Base-by-base conservation (phyloP, 2,329 filamentous ascomycete genomes). In the Colletotrichum spinosum region DNA sequence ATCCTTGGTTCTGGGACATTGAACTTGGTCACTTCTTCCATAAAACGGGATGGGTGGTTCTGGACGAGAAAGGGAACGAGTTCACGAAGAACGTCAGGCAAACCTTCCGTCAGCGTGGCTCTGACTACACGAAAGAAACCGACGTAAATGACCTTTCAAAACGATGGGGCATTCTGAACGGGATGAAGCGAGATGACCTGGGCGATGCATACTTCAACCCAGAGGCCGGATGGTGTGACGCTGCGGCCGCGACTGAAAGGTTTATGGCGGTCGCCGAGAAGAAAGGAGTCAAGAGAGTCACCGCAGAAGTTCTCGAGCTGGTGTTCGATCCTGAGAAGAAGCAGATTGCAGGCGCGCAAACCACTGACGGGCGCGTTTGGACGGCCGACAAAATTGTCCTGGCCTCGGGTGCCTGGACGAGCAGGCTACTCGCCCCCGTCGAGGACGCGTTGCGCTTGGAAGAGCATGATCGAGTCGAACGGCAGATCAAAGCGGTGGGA, bases 391-490 rank as follows among this genome's bases (percentile, higher is more conserved):
- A 80, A 4, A 77, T 92, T 54, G 75, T 91, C 35, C 77, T 84
- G 8, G 83, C 84, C 6, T 86, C 83, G 0, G 84, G 86, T 0
- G 72, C 76, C 33, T 91, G 86, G 85, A 78, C 76, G 13, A 78
- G 76, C 62, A 81, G 87, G 68, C 76, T 91, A n/a, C 88, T 64
- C n/a, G 17, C 60, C 8, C 55, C 60, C 2, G 34, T 59, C 37
- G 60, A 64, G n/a, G 49, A 58, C 15, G 2, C 33, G 15, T n/a
- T 64, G 2, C 37, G 12, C 11, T 2, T 64, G 13, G 34, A 35
- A 11, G 48, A 39, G 8, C n/a, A 33, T 3, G 49, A 64, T 9
- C 55, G 60, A 7, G 45, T 64, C n/a, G 60, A 64, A 13, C 41
- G 38, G 4, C 60, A 59, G 8, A 49, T 64, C 33, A 52, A 53